Conservation (phyloP, 2,329 filamentous ascomycete species). For the Exophiala phaeomuriformis region DNA sequence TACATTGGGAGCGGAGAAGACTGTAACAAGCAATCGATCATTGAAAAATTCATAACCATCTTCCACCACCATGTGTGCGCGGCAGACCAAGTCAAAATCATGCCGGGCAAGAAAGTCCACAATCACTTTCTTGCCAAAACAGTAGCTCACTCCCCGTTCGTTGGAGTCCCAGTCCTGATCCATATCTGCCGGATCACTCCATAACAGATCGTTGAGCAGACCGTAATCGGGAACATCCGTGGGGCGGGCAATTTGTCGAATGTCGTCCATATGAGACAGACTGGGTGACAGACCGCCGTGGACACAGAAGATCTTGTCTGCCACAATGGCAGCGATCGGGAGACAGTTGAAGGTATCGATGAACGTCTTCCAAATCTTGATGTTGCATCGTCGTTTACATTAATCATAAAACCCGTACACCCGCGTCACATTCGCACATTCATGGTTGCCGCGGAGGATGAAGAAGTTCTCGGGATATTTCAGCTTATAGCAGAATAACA, state of each 20-base stretch:
- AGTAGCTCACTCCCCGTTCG: slow-evolving; percentile 93
- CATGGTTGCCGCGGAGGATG: slow-evolving; percentile 85
- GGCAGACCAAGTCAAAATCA: slow-evolving; percentile 94
- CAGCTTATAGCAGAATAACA: slow-evolving; percentile 92
- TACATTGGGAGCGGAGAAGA: slow-evolving; percentile 96
- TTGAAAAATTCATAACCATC: slow-evolving; percentile 99
- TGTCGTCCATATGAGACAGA: slow-evolving; percentile 95
- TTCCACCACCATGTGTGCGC: slow-evolving; percentile 98
- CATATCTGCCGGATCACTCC: slow-evolving; percentile 98
- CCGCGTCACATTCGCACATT: slow-evolving; percentile 90
- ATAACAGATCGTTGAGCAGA: slow-evolving; percentile 85
- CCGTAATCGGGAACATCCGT: slow-evolving; percentile 98
- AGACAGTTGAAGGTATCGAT: slow-evolving; percentile 94
- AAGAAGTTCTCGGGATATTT: slow-evolving; percentile 98
- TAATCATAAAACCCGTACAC: slow-evolving; percentile 98
- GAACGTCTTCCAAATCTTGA: slow-evolving; percentile 98
- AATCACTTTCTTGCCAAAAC: slow-evolving; percentile 97
- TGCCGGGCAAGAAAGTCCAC: slow-evolving; percentile 90
- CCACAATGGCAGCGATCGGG: slow-evolving; percentile 92
- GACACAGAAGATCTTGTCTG: slow-evolving; percentile 95
- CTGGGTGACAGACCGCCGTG: slow-evolving; percentile 91
- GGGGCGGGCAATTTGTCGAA: slow-evolving; percentile 86
- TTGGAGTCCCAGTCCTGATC: slow-evolving; percentile 97
- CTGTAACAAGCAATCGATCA: slow-evolving; percentile 87
- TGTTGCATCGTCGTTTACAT: slow-evolving; percentile 91